Evolutionary conservation across 2,329 filamentous ascomycete genomes (phyloP), one percentile per base, ranked within the genome.

Genomic region (Talaromyces funiculosus): DNA sequence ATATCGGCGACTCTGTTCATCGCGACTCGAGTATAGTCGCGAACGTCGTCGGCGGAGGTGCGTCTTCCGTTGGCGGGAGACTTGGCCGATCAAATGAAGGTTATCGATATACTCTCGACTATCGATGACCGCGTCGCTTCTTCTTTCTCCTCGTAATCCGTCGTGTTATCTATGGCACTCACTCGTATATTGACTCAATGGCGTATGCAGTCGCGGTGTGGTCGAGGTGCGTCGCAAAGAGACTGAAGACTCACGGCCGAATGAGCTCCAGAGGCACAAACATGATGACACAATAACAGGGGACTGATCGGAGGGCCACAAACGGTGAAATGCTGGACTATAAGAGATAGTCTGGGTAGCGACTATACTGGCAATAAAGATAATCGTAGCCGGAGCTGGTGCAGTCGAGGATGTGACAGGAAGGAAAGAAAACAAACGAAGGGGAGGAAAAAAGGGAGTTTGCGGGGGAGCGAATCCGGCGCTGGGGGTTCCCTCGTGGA

Each of bases 1-100:
- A 70, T 69, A 65, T 77, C 75, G 64, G 73, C 73, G 62, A 77
- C 67, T 66, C 75, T 66, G 66, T 70, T 76, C 75, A 77, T 77
- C 63, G 69, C 67, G 61, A 29, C n/a, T 29, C 40, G 42, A 38
- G 18, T 47, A 45, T n/a, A 20, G 6, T 37, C 51, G 58, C 49
- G 58, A 24, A 24, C 6, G 31, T 33, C 24, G 37, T 37, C 31
- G 54, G 33, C 51, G 33, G 51, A 37, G 33, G 51, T 10, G 31
- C 51, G 51, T 54, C 51, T 54, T 54, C 18, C 33, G 33, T n/a
- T 14, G 49, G n/a, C 49, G 49, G n/a, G n/a, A 53, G 33, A 26
- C 51, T 40, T 26, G 22, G 51, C 51, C 33, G 35, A 12, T n/a
- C 7, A 8, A 4, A 8, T 35, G 47, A 8, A 35, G 24, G n/a